These are phyloP conservation scores for Neonectria hederae DNA, from an alignment of 2,329 filamentous ascomycete genomes.

Conservation along the genomic window DNA sequence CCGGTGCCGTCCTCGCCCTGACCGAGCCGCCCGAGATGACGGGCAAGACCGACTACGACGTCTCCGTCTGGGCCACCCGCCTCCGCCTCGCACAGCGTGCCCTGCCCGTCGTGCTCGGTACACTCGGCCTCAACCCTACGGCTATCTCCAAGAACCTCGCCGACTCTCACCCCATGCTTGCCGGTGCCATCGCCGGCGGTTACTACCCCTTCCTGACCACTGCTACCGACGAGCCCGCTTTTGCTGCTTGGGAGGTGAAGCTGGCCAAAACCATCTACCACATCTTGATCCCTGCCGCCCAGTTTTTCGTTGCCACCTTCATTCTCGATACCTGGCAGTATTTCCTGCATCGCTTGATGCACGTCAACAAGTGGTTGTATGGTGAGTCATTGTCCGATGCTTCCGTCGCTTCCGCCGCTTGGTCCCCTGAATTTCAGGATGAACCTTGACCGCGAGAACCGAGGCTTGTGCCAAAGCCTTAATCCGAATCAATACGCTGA, in stretches of 20 bases:
- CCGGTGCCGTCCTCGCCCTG: slow-evolving; percentile 72
- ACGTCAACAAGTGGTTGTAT: slow-evolving; percentile 97
- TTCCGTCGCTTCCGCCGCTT: background rate
- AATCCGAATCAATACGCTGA: slow-evolving; percentile 46
- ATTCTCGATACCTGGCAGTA: slow-evolving; percentile 98
- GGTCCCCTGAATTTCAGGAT: background rate
- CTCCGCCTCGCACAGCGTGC: slow-evolving; percentile 80
- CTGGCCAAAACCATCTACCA: slow-evolving; percentile 84
- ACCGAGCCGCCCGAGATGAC: slow-evolving; percentile 78
- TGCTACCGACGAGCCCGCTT: slow-evolving; percentile 72
- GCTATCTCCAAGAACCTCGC: slow-evolving; percentile 80
- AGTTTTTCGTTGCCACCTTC: slow-evolving; percentile 78
- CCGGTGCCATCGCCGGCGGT: slow-evolving; percentile 81
- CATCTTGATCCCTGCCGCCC: slow-evolving; percentile 76
- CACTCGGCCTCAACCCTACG: slow-evolving; percentile 79
- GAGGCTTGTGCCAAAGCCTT: background rate
- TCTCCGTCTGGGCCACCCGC: slow-evolving; percentile 89
- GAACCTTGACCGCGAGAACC: background rate
- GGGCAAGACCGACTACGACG: slow-evolving; percentile 84
- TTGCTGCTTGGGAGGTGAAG: slow-evolving; percentile 83
- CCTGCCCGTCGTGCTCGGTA: slow-evolving; percentile 75
- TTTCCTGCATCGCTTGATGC: slow-evolving; percentile 95
- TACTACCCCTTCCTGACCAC: slow-evolving; percentile 78
- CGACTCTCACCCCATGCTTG: slow-evolving; percentile 75
- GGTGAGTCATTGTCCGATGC: slow-evolving; percentile 64